These are phyloP conservation scores for Tetrapisispora fleetii DNA, from an alignment of 805 yeast genomes.

Conservation along the genomic window DNA sequence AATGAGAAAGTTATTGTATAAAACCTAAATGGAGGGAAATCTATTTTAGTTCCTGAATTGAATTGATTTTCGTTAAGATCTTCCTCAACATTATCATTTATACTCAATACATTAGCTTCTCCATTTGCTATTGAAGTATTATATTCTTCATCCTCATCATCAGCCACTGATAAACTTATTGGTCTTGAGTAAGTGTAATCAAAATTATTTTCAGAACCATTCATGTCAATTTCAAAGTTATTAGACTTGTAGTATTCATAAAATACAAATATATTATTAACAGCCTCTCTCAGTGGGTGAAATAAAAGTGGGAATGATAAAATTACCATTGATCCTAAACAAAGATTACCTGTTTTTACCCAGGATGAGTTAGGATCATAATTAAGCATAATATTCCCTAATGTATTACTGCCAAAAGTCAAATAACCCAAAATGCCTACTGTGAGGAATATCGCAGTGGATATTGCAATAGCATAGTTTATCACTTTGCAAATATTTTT, in stretches of 20 bases:
- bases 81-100: not conserved
- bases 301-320: slow-evolving; percentile 71
- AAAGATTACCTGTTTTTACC: slow-evolving; percentile 45
- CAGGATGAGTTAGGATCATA: slow-evolving; percentile 45
- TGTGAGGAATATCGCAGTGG: slow-evolving; percentile 47
- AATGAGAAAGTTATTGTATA: slow-evolving; percentile 34
- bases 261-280: slow-evolving; percentile 53
- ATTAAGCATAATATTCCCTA: slow-evolving; percentile 62
- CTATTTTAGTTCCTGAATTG: slow-evolving; percentile 1
- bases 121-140: slow-evolving; percentile 2
- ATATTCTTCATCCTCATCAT: slow-evolving; percentile 8
- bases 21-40: slow-evolving; percentile 17
- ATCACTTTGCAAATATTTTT: slow-evolving; percentile 39
- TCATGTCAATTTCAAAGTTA: not conserved
- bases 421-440: slow-evolving; percentile 65
- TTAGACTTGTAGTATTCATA: not conserved
- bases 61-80: slow-evolving; percentile 2
- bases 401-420: slow-evolving; percentile 56
- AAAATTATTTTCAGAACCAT: not conserved
- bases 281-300: slow-evolving; percentile 69
- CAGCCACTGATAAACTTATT: slow-evolving; percentile 5
- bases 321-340: slow-evolving; percentile 64
- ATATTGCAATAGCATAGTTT: slow-evolving; percentile 39
- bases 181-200: slow-evolving; percentile 4
- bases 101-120: not conserved